Evolutionary conservation across 331 rosid species (phyloP).

Genomic region (Malus hybrid): DNA sequence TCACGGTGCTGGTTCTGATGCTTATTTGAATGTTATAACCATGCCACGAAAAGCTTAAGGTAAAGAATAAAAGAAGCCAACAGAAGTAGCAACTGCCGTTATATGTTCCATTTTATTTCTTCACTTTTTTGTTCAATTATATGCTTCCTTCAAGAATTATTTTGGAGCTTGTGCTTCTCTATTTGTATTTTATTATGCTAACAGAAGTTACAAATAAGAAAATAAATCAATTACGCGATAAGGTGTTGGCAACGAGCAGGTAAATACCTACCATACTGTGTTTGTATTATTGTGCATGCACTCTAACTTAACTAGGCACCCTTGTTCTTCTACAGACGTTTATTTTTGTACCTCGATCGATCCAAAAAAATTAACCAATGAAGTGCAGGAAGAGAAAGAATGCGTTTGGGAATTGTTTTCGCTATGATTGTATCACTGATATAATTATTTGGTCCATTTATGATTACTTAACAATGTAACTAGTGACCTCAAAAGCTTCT

Average conservation of each 20-base stretch:
- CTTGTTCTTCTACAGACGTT: no score
- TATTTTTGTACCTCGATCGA: no score
- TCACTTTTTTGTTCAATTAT: background rate
- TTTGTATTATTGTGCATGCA: no score
- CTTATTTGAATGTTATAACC: background rate
- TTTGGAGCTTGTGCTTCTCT: background rate
- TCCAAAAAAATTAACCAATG: background rate
- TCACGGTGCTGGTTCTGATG: background rate
- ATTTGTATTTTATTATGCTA: background rate
- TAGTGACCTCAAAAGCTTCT: no score
- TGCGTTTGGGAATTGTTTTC: background rate
- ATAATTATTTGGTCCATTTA: no score
- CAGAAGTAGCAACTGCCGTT: background rate
- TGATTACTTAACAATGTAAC: no score
- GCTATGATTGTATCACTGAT: no score
- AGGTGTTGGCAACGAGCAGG: background rate
- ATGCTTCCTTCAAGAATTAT: background rate
- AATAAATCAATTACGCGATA: background rate
- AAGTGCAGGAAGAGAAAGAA: background rate
- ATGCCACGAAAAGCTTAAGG: background rate
- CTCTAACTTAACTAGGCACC: no score
- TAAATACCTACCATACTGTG: background rate
- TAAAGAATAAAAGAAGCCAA: background rate
- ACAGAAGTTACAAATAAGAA: background rate
- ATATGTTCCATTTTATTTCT: background rate